Conservation (phyloP, 768 basidiomycete genomes). For the Macrolepiota albuminosa region DNA sequence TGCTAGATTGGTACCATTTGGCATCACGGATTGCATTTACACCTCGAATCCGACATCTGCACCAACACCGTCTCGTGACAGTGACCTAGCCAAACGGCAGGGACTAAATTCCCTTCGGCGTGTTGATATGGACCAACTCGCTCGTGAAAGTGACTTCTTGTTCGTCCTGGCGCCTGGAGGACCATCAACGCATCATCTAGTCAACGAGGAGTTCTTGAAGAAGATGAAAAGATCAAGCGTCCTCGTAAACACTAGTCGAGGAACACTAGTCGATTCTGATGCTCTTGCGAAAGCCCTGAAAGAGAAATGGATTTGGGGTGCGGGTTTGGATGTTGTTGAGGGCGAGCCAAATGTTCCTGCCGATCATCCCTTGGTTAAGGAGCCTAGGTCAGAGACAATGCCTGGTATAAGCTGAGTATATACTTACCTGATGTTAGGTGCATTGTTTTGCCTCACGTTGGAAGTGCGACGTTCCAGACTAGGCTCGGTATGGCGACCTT, state of each 20-base stretch:
- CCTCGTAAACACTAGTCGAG: constrained; percentile 82
- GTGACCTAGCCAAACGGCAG: constrained; percentile 24
- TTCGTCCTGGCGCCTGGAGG: constrained; percentile 83
- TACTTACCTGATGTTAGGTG: constrained; percentile 34
- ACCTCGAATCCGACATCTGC: constrained; percentile 49
- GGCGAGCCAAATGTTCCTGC: constrained; percentile 75
- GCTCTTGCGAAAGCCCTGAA: constrained; percentile 79
- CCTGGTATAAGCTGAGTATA: background rate
- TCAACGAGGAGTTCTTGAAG: constrained; percentile 65
- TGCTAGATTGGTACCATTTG: constrained; percentile 76
- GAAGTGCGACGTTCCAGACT: constrained; percentile 84
- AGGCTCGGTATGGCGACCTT: constrained; percentile 76
- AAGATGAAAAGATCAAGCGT: constrained; percentile 85
- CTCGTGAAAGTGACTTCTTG: constrained; percentile 75
- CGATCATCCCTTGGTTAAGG: constrained; percentile 78
- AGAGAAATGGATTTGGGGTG: constrained; percentile 83
- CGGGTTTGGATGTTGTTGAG: constrained; percentile 91
- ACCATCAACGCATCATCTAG: constrained; percentile 60
- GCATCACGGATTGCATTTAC: constrained; percentile 72
- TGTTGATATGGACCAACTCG: constrained; percentile 65
- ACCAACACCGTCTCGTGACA: constrained; percentile 39
- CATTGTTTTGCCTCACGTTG: constrained; percentile 86
- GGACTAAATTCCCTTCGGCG: constrained; percentile 41
- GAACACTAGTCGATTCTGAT: constrained; percentile 85
- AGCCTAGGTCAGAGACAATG: constrained; percentile 50